These are phyloP conservation scores for Solanum rostratum DNA, from an alignment of 257 asterid genomes.

Conservation along the genomic window DNA sequence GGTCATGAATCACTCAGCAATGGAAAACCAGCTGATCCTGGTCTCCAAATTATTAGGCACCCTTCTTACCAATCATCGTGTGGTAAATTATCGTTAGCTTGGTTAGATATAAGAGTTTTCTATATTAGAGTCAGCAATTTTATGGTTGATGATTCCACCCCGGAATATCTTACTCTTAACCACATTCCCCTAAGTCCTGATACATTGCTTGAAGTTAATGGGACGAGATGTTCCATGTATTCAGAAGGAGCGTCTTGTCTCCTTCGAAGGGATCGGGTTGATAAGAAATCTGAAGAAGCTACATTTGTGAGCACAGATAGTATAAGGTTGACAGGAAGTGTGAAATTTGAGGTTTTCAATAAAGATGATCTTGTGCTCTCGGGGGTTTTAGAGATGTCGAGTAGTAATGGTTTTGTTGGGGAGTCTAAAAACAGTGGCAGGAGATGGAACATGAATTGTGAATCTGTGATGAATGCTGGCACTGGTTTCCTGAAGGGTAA, in stretches of 20 bases:
- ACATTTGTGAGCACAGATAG: conserved; percentile 80
- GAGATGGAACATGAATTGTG: conserved; percentile 71
- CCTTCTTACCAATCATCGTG: conserved; percentile 31
- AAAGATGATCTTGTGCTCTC: conserved; percentile 49
- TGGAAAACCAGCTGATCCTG: conserved; percentile 36
- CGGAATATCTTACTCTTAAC: conserved; percentile 53
- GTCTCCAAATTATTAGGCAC: conserved; percentile 48
- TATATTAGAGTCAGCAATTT: conserved; percentile 73
- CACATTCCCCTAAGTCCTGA: conserved; percentile 58
- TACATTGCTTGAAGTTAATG: conserved; percentile 76
- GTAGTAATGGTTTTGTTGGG: conserved; percentile 36
- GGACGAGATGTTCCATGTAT: conserved; percentile 45
- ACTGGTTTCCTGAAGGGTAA: conserved; percentile 63
- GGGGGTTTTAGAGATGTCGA: conserved; percentile 56
- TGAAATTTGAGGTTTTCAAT: conserved; percentile 64
- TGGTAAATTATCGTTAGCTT: conserved; percentile 24
- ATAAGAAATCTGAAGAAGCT: conserved; percentile 79
- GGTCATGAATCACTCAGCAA: conserved; percentile 34
- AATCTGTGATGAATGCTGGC: conserved; percentile 39
- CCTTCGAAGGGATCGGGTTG: conserved; percentile 67
- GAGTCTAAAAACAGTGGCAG: conserved; percentile 22
- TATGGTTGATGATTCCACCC: conserved; percentile 54
- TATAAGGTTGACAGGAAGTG: conserved; percentile 55
- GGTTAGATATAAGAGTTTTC: conserved; percentile 59
- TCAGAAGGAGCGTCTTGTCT: conserved; percentile 54